Evolutionary conservation across 106 monocot genomes (phyloP).

Genomic region (Iris macrosiphon): DNA sequence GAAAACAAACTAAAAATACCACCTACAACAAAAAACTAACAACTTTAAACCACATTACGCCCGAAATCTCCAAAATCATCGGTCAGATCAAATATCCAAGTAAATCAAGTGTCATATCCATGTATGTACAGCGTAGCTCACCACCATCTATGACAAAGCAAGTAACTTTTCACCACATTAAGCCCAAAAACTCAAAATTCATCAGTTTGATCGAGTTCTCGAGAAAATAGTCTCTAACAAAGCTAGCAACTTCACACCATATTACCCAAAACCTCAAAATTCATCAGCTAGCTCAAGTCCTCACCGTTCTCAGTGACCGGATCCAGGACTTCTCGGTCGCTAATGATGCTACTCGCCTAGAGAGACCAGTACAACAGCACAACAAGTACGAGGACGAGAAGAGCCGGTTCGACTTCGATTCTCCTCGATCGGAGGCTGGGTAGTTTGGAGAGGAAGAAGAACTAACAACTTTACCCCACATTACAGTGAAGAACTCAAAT

Average conservation of each 20-base stretch:
- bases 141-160: too few species aligned
- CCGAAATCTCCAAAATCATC: too few species aligned
- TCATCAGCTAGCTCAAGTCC: neutral
- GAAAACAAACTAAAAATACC: too few species aligned
- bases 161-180: too few species aligned
- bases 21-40: too few species aligned
- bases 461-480: too few species aligned
- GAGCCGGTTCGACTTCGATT: slow-evolving; percentile 10
- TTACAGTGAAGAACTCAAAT: too few species aligned
- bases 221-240: neutral
- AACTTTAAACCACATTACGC: too few species aligned
- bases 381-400: slow-evolving; percentile 12
- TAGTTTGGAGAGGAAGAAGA: slow-evolving; percentile 13
- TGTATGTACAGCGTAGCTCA: too few species aligned
- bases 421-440: slow-evolving; percentile 1
- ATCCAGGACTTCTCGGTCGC: slow-evolving; percentile 10
- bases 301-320: slow-evolving; percentile 14
- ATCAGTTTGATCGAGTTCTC: neutral
- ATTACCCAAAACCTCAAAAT: neutral
- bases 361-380: neutral
- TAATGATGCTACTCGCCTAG: slow-evolving; percentile 5
- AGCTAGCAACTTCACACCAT: neutral
- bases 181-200: too few species aligned
- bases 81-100: too few species aligned
- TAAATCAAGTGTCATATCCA: too few species aligned